Percentiles rank a stretch among this genome's conserved stretches.
Evolutionary conservation across 805 yeast genomes (phyloP).

Genomic region (Torulaspora indica): DNA sequence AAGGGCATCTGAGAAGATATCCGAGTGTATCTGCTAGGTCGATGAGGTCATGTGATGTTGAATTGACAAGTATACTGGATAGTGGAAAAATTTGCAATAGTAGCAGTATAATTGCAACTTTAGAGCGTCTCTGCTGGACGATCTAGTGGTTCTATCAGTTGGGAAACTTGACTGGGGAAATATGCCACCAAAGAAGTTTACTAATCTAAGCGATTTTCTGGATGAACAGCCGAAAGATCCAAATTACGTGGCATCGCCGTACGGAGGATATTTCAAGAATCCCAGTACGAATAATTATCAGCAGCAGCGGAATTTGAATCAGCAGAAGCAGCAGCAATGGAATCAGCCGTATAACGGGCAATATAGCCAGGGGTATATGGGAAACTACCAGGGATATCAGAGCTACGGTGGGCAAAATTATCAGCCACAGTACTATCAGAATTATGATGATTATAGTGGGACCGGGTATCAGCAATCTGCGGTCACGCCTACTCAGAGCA

Average conservation of each 20-base stretch:
- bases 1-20: too few relatives aligned
- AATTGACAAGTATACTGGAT: neutral
- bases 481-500: conserved; percentile 36
- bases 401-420: too few relatives aligned
- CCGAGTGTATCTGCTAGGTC: too few relatives aligned
- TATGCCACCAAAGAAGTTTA: conserved; percentile 37
- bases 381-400: conserved; percentile 3
- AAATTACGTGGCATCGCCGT: conserved; percentile 31
- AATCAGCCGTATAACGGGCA: conserved; percentile 16
- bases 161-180: neutral
- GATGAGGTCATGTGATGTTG: neutral
- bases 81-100: neutral
- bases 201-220: conserved; percentile 28
- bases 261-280: conserved; percentile 34
- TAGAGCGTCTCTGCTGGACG: neutral
- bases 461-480: conserved; percentile 33
- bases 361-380: neutral
- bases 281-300: conserved; percentile 19
- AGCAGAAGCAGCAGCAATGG: conserved; percentile 14
- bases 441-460: conserved; percentile 17
- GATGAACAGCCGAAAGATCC: conserved; percentile 32
- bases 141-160: neutral
- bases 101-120: neutral
- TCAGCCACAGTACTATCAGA: conserved; percentile 17
- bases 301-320: conserved; percentile 25